Evolutionary conservation across 257 asterid genomes (phyloP).

Genomic region (Petunia axillaris): DNA sequence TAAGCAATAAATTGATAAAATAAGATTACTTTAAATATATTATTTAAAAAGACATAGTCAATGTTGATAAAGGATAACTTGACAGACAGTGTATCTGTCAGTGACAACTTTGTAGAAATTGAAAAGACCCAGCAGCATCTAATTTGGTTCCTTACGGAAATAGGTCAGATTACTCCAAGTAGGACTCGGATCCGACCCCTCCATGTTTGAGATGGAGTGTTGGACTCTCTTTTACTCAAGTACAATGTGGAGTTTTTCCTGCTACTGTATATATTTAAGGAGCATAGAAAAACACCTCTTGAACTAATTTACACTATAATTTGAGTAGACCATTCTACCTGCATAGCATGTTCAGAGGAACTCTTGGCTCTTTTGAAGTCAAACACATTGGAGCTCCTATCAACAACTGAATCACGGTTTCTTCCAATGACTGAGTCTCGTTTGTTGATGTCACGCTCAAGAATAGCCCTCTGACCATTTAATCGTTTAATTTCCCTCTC

Average conservation of each 20-base stretch:
- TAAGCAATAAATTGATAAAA: no score
- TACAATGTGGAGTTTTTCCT: background rate
- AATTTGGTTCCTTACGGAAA: no score
- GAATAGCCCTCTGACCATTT: conserved; percentile 72
- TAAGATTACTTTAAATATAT: no score
- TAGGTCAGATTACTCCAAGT: no score
- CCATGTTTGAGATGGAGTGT: no score
- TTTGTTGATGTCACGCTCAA: conserved; percentile 88
- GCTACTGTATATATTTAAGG: background rate
- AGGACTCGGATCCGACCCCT: no score
- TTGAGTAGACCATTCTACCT: conserved; percentile 40
- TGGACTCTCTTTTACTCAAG: no score
- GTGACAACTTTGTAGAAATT: no score
- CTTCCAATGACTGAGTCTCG: conserved; percentile 67
- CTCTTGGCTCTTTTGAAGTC: conserved; percentile 65
- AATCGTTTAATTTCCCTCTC: conserved; percentile 82
- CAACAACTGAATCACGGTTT: conserved; percentile 65
- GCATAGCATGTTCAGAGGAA: conserved; percentile 51
- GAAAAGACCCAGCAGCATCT: no score
- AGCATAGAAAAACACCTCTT: background rate
- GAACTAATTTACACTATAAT: conserved; percentile 3
- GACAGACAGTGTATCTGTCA: no score
- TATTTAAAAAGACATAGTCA: no score
- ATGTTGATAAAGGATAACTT: no score
- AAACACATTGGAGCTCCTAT: conserved; percentile 60